Conservation (phyloP, 139 green algal species). For the Nannochloris sp. region DNA sequence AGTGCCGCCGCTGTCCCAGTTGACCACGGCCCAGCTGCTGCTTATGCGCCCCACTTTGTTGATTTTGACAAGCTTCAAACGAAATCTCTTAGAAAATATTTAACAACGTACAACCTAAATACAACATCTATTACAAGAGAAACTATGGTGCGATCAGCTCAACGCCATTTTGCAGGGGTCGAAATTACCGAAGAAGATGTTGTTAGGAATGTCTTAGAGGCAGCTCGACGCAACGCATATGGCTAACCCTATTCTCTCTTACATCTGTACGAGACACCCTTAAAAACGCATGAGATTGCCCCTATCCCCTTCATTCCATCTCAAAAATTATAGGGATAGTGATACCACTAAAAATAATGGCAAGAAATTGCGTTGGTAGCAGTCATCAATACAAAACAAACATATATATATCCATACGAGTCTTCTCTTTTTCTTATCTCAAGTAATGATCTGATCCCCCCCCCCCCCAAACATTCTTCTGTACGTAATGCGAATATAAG, state of each 20-base stretch:
- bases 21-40: not conserved
- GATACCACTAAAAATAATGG: too few species aligned
- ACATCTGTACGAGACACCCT: too few species aligned
- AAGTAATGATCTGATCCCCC: too few species aligned
- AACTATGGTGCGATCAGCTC: conserved; percentile 36
- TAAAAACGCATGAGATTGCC: too few species aligned
- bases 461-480: too few species aligned
- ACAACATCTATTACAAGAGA: conserved; percentile 25
- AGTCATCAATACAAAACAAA: not conserved
- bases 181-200: conserved; percentile 14
- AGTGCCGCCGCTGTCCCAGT: not conserved
- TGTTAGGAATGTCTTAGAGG: conserved; percentile 8
- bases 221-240: conserved; percentile 2
- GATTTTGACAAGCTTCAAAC: conserved; percentile 58
- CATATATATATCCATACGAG: not conserved
- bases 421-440: too few species aligned
- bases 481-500: too few species aligned
- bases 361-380: too few species aligned
- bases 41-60: conserved; percentile 18
- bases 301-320: too few species aligned
- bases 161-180: conserved; percentile 38
- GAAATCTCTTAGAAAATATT: conserved; percentile 40
- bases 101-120: conserved; percentile 36
- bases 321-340: too few species aligned
- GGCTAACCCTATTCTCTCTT: not conserved